These are phyloP conservation scores for Nevesoporus exiguus DNA, from an alignment of 768 basidiomycete genomes.

Conservation along the genomic window DNA sequence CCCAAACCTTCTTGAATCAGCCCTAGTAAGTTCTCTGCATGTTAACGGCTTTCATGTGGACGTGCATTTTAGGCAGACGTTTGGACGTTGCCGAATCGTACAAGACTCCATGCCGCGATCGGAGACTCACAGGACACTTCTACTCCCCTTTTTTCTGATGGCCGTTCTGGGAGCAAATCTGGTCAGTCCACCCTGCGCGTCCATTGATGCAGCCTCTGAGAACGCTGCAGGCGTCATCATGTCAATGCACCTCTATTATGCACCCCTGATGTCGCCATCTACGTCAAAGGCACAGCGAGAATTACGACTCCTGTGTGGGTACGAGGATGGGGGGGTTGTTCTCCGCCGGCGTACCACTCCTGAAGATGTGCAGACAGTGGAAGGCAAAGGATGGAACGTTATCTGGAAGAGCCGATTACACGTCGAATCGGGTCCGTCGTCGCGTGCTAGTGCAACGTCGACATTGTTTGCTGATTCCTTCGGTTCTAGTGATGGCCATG, in stretches of 20 bases:
- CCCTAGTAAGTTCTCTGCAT: conserved; percentile 49
- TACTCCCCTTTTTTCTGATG: conserved; percentile 32
- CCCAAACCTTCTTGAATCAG: conserved; percentile 87
- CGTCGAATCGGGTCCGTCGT: conserved; percentile 62
- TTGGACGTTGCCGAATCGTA: conserved; percentile 68
- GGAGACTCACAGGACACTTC: conserved; percentile 50
- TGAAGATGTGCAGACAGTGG: conserved; percentile 44
- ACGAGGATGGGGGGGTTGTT: conserved; percentile 86
- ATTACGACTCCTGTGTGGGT: conserved; percentile 67
- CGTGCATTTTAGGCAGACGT: conserved; percentile 66
- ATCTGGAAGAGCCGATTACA: conserved; percentile 68
- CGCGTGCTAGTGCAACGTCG: neutral
- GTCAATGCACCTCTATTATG: conserved; percentile 68
- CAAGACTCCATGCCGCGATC: conserved; percentile 81
- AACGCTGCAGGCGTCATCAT: conserved; percentile 75
- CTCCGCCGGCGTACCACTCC: conserved; percentile 49
- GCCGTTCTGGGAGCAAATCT: conserved; percentile 51
- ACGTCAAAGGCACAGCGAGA: conserved; percentile 32
- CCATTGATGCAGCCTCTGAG: neutral
- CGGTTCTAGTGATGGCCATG: conserved; percentile 78
- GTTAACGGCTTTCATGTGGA: neutral
- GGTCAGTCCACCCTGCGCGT: conserved; percentile 38
- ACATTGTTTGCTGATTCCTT: neutral
- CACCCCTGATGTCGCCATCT: conserved; percentile 30
- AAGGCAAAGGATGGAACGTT: conserved; percentile 70